Percentiles rank a stretch among this genome's conserved stretches.
Conservation (phyloP, 1,284 basidiomycete species). For the Moesziomyces sp. region DNA sequence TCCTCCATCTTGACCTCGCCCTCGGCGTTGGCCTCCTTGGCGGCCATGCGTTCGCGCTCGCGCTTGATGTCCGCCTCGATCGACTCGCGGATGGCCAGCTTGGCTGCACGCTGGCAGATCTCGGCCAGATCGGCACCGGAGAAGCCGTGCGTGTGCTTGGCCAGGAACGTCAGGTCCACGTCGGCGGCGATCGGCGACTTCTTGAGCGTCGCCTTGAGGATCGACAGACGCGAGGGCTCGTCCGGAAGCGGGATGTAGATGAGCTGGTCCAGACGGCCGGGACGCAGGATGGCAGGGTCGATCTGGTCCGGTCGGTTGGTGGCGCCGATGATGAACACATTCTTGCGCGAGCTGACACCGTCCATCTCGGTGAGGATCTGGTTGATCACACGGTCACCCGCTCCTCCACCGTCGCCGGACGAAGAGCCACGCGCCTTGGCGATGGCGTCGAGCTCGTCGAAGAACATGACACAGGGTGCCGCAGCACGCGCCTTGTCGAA, state of each 20-base stretch:
- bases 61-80: conserved; percentile 91
- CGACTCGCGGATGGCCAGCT: conserved; percentile 92
- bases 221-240: conserved; percentile 88
- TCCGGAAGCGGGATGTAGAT: conserved; percentile 77
- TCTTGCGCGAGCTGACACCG: conserved; percentile 98
- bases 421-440: conserved; percentile 90
- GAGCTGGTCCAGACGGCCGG: conserved; percentile 88
- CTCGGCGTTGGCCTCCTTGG: conserved; percentile 44
- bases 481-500: conserved; percentile 99
- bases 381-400: conserved; percentile 95
- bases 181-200: conserved; percentile 89
- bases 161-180: conserved; percentile 86
- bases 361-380: conserved; percentile 99
- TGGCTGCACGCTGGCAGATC: conserved; percentile 97
- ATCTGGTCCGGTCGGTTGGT: conserved; percentile 99
- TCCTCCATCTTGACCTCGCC: conserved; percentile 75
- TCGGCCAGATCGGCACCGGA: conserved; percentile 99
- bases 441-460: conserved; percentile 98
- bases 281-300: conserved; percentile 94
- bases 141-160: conserved; percentile 96
- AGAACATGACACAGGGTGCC: conserved; percentile 99
- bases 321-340: conserved; percentile 97
- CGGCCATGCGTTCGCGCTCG: conserved; percentile 74
- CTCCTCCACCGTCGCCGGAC: conserved; percentile 89
- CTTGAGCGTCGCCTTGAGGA: conserved; percentile 89